Conservation (phyloP, 805 yeast genomes). For the Metschnikowia vanudenii region DNA sequence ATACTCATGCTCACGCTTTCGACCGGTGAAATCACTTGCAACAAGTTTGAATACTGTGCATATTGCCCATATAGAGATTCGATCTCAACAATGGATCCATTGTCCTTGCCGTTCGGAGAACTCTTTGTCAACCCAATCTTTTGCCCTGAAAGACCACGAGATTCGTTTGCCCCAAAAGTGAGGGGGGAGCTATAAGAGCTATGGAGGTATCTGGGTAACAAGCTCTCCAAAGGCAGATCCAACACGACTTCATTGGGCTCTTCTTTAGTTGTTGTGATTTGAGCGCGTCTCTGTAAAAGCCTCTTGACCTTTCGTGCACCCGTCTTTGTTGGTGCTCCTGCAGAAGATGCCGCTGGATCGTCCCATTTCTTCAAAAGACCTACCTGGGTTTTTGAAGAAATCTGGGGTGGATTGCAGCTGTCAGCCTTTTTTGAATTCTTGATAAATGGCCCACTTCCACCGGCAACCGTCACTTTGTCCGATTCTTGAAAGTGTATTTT, state of each 20-base stretch:
- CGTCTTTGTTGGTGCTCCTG: neutral
- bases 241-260: neutral
- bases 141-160: neutral
- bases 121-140: neutral
- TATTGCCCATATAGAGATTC: constrained; percentile 6
- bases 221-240: constrained; percentile 9
- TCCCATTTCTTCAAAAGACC: neutral
- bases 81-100: constrained; percentile 3
- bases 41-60: constrained; percentile 6
- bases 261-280: neutral
- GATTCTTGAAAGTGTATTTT: neutral
- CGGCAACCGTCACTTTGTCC: neutral
- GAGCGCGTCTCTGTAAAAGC: neutral
- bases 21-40: constrained; percentile 7
- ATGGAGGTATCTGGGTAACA: constrained; percentile 7
- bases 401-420: neutral
- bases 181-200: constrained; percentile 11
- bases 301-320: constrained; percentile 1
- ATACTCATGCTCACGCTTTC: constrained; percentile 7
- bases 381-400: neutral
- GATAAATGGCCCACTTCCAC: neutral
- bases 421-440: neutral
- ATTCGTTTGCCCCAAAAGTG: neutral
- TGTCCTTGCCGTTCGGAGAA: constrained; percentile 2
- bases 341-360: neutral